phyloP scores from a whole-genome alignment of 1,139 yeast species.

The Pichia sp. region DNA sequence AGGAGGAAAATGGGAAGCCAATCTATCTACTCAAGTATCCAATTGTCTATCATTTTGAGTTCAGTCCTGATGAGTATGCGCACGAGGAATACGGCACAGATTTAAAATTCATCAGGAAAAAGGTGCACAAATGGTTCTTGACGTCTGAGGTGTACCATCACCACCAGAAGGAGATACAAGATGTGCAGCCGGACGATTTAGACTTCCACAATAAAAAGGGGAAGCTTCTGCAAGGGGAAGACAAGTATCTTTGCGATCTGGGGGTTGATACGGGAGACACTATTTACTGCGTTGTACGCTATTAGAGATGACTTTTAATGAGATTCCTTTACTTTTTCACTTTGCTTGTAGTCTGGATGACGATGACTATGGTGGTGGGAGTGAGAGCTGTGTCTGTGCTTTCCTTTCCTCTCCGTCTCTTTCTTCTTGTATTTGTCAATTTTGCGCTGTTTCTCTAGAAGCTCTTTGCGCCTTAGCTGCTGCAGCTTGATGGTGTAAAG shows the following conservation, averaged over 20 bases:
- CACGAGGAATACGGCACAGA: slow-evolving; percentile 71
- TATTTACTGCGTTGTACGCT: slow-evolving; percentile 45
- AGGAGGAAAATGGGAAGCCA: slow-evolving; percentile 13
- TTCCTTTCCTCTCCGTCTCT: neutral
- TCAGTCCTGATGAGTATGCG: slow-evolving; percentile 76
- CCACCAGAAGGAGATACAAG: slow-evolving; percentile 28
- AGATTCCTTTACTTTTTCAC: neutral
- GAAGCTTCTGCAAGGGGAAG: slow-evolving; percentile 34
- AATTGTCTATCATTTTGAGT: slow-evolving; percentile 64
- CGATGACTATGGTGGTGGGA: neutral
- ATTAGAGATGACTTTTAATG: neutral
- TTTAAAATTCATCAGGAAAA: slow-evolving; percentile 54
- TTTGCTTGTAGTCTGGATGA: neutral
- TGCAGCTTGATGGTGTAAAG: slow-evolving; percentile 46
- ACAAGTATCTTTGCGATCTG: slow-evolving; percentile 54
- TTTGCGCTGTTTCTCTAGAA: slow-evolving; percentile 15
- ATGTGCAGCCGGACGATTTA: slow-evolving; percentile 34
- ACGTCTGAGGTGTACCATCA: slow-evolving; percentile 45
- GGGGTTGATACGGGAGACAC: slow-evolving; percentile 66
- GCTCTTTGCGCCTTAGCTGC: slow-evolving; percentile 28
- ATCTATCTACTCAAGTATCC: slow-evolving; percentile 36
- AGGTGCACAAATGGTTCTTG: slow-evolving; percentile 49
- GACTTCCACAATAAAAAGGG: slow-evolving; percentile 33
- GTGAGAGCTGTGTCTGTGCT: neutral
- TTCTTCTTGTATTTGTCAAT: slow-evolving; percentile 2